Base-by-base conservation (phyloP, 352 stramenopile genomes). In the Phytophthora constricta region DNA sequence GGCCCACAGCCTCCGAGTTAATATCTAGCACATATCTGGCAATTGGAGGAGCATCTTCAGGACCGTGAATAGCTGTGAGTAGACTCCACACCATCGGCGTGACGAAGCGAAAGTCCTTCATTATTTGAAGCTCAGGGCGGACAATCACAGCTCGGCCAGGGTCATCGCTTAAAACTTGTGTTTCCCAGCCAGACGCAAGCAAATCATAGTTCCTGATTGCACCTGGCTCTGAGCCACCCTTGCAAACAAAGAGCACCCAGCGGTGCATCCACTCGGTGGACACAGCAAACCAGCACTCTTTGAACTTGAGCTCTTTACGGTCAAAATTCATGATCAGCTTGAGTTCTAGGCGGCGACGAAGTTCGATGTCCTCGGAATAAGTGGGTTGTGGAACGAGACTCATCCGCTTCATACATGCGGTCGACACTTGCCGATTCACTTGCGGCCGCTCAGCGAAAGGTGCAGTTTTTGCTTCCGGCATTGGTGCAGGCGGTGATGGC, bases 71-170 rank as follows among this genome's bases (percentile, higher is more conserved):
- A 61, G 87, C 82, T 20, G 66, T 53, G 16, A 93, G 68, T 19
- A 93, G 58, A 49, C 80, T 84, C 82, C 82, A 93, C 28, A 93
- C 77, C 72, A 92, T 87, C n/a, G 86, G 83, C 2, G 84, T 74
- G n/a, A 93, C 84, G 50, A 82, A 82, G 8, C 83, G 83, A 39
- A 86, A 93, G 68, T 93, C 70, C 49, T 78, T 86, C 14, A 62
- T 70, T 41, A 87, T 52, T 59, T 74, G 58, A 0, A 93, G 73
- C 0, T 60, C 76, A 13, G 70, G 26, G 13, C 77, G 80, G 7
- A 82, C 67, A 23, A 70, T 69, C n/a, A 86, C 81, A 13, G 73
- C 54, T 1, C 80, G 71, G 1, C 82, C 83, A 2, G 60, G 66
- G n/a, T 69, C 45, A n/a, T 74, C 43, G 19, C 55, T 49, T 14